These are phyloP conservation scores for Agrocybe praecox DNA, from an alignment of 768 basidiomycete species.

Conservation along the genomic window DNA sequence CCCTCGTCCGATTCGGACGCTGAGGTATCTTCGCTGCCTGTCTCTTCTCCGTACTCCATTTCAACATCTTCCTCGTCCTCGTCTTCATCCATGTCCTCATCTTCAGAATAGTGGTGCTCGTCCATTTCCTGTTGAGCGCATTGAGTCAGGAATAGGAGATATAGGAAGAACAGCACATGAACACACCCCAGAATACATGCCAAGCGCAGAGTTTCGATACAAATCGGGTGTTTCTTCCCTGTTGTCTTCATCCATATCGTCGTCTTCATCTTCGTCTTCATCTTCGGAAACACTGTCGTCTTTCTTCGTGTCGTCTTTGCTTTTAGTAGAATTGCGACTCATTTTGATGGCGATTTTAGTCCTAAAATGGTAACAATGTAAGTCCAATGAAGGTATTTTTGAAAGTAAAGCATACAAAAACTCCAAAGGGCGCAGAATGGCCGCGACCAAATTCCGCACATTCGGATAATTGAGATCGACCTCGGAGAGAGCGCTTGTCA, in stretches of 20 bases:
- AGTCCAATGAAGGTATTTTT: slow-evolving; percentile 5
- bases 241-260: slow-evolving; percentile 50
- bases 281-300: slow-evolving; percentile 49
- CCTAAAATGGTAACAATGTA: slow-evolving; percentile 39
- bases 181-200: slow-evolving; percentile 92
- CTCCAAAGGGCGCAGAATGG: slow-evolving; percentile 88
- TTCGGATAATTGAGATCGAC: slow-evolving; percentile 96
- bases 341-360: slow-evolving; percentile 99
- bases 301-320: slow-evolving; percentile 60
- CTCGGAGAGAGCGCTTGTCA: slow-evolving; percentile 88
- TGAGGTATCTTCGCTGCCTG: slow-evolving; percentile 81
- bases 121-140: slow-evolving; percentile 73
- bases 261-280: slow-evolving; percentile 55
- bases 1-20: slow-evolving; percentile 71
- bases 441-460: slow-evolving; percentile 81
- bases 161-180: not conserved
- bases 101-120: slow-evolving; percentile 65
- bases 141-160: slow-evolving; percentile 10
- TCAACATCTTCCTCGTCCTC: slow-evolving; percentile 87
- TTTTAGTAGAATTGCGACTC: slow-evolving; percentile 76
- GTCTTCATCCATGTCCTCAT: slow-evolving; percentile 81
- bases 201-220: slow-evolving; percentile 94
- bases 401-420: slow-evolving; percentile 61
- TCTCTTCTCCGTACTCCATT: slow-evolving; percentile 85
- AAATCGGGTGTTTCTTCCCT: slow-evolving; percentile 90